phyloP scores from a whole-genome alignment of 2,329 filamentous ascomycete genomes.

The Beauveria medogensis region DNA sequence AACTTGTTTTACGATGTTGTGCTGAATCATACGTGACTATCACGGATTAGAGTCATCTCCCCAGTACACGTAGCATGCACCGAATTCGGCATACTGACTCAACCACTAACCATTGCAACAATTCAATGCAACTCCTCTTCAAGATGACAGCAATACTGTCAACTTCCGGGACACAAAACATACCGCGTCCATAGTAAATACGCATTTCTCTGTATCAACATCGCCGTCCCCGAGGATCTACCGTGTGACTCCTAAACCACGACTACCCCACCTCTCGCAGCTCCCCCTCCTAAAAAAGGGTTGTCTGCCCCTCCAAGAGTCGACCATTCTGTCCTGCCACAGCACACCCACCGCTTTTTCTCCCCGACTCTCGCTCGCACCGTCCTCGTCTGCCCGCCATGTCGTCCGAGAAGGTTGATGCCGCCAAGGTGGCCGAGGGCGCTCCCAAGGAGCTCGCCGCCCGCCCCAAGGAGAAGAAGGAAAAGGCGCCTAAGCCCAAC shows the following conservation, averaged over 20 bases:
- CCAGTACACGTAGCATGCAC: neutral
- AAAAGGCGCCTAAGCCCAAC: conserved; percentile 40
- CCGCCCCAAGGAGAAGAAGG: conserved; percentile 28
- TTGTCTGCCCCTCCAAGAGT: conserved; percentile 6
- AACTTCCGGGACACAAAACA: neutral
- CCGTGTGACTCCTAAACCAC: conserved; percentile 5
- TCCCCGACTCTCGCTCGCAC: conserved; percentile 12
- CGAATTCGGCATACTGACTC: conserved; percentile 5
- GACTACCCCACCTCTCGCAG: conserved; percentile 12
- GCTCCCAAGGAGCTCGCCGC: conserved; percentile 26
- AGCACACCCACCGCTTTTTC: conserved; percentile 22
- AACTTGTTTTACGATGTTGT: neutral
- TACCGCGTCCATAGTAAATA: neutral
- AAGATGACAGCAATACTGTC: too few species aligned
- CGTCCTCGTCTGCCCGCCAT: conserved; percentile 22
- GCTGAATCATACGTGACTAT: neutral
- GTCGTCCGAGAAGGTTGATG: conserved; percentile 30
- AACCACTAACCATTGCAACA: neutral
- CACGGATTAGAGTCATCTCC: neutral
- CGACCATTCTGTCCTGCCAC: conserved; percentile 17
- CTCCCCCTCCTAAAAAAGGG: conserved; percentile 9
- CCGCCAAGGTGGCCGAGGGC: conserved; percentile 26
- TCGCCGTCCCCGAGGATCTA: conserved; percentile 4
- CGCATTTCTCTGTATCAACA: neutral
- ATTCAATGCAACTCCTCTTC: neutral